Evolutionary conservation across 495 filamentous ascomycete species (phyloP), one percentile per base, ranked within the genome.

Genomic region (Penicillium pancosmium): DNA sequence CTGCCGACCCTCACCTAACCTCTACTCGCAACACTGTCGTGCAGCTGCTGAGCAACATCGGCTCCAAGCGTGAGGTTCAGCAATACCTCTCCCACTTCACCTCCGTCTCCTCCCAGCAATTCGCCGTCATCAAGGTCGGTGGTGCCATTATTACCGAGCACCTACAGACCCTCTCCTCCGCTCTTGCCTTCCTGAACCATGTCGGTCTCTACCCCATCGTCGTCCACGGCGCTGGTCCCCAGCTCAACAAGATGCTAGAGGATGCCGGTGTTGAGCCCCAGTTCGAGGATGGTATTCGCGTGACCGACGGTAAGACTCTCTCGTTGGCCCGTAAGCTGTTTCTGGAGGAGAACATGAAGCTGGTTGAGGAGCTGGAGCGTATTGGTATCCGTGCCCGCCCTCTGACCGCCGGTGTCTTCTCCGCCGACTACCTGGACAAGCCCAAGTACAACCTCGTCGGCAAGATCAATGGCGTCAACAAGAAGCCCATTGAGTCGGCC

Each of bases 11-110:
- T 57, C 70, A 80, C 51, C 67, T 83, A 19, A 81, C 78, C 38
- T 80, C 81, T 15, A 96, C 93, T 43, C 86, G 94, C 56, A 88
- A 87, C 27, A 96, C 95, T 54, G 93, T 98, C 41, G 87, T 97
- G 59, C 93, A 97, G 76, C 80, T 97, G 57, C 82, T 98, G 56
- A 96, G 92, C 79, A 96, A 95, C 71, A 94, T 98, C 66, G 93
- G 91, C 46, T 97, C 93, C 50, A 97, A 96, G 83, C 84, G 94
- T 52, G 94, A 98, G 77, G 93, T 97, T 40, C 91, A 98, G 80
- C 95, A 98, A 70, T 98, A 98, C 78, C 87, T 98, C 53, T 95
- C 93, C 50, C 93, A 97, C 70, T 98, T 98, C 82, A 94, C 88
- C 55, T 97, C 93, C 35, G 94, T 97, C 49, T 95, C 93, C 21